phyloP scores from a whole-genome alignment of 805 yeast genomes.

The Candida golubevii region DNA sequence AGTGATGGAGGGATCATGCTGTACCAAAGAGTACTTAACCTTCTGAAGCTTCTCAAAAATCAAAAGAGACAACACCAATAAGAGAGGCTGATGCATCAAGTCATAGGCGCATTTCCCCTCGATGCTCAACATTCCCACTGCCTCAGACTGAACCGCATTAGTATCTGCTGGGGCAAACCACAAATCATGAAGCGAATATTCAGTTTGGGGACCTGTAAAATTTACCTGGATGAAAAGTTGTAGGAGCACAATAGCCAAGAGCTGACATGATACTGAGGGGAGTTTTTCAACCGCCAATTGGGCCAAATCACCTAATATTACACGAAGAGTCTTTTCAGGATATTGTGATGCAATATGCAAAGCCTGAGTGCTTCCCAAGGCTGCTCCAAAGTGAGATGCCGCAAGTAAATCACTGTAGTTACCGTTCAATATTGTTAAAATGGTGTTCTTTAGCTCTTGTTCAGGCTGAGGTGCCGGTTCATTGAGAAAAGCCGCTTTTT shows the following conservation, averaged over 20 bases:
- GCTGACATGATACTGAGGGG: slow-evolving; percentile 18
- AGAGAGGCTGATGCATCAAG: slow-evolving; percentile 35
- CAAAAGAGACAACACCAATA: slow-evolving; percentile 26
- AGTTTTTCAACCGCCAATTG: slow-evolving; percentile 2
- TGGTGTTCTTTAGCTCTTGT: background rate
- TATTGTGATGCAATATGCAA: slow-evolving; percentile 16
- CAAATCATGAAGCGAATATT: slow-evolving; percentile 30
- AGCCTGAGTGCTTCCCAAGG: slow-evolving; percentile 16
- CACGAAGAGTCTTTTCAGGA: slow-evolving; percentile 20
- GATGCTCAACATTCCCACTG: slow-evolving; percentile 41
- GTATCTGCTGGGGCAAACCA: slow-evolving; percentile 24
- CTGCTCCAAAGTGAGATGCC: slow-evolving; percentile 18
- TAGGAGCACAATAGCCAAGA: slow-evolving; percentile 55
- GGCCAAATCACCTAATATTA: slow-evolving; percentile 15
- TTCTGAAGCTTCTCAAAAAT: slow-evolving; percentile 42
- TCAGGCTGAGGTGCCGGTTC: background rate
- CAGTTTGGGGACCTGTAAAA: slow-evolving; percentile 75
- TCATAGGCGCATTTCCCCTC: slow-evolving; percentile 74
- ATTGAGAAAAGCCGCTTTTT: background rate
- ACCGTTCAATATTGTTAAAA: slow-evolving; percentile 18
- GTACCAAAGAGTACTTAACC: slow-evolving; percentile 41
- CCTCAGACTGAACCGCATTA: slow-evolving; percentile 21
- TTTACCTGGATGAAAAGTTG: slow-evolving; percentile 72
- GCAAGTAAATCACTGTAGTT: slow-evolving; percentile 21
- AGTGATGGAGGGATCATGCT: slow-evolving; percentile 20